phyloP scores from a whole-genome alignment of 163 green algal genomes.

The Coccomyxa subellipsoidea region DNA sequence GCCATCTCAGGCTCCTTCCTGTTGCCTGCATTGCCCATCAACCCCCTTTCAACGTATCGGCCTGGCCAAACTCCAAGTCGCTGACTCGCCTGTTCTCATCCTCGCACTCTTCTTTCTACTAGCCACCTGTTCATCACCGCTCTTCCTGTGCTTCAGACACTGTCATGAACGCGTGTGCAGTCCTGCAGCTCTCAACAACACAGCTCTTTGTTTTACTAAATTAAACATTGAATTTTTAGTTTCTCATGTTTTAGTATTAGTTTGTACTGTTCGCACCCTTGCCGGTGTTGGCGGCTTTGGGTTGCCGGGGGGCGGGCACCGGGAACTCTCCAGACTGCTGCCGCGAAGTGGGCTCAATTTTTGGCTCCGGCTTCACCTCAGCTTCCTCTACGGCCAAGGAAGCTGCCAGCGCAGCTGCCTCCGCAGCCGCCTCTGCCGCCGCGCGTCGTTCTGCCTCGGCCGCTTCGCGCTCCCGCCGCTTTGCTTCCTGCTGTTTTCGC shows the following conservation, averaged over 20 bases:
- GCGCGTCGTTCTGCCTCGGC: conserved; percentile 14
- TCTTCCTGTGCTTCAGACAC: no score
- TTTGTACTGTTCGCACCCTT: no score
- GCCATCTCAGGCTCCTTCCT: conserved; percentile 8
- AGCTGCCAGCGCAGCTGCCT: background rate
- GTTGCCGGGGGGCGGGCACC: background rate
- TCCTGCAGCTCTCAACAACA: no score
- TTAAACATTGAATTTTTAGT: background rate
- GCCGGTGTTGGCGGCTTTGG: background rate
- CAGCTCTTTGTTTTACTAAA: no score
- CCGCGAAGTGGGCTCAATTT: background rate
- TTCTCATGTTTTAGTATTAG: no score
- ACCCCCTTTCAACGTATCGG: no score
- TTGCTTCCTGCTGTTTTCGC: background rate
- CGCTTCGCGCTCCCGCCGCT: conserved; percentile 12
- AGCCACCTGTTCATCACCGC: no score
- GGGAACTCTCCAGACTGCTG: background rate
- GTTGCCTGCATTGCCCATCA: background rate
- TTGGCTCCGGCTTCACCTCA: background rate
- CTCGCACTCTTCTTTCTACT: no score
- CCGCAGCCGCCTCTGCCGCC: background rate
- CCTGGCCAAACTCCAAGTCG: no score
- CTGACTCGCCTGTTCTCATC: no score
- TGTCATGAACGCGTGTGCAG: no score
- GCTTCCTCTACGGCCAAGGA: background rate